Conservation (phyloP, 371 early-diverging fungal species). For the Mucor piriformis region DNA sequence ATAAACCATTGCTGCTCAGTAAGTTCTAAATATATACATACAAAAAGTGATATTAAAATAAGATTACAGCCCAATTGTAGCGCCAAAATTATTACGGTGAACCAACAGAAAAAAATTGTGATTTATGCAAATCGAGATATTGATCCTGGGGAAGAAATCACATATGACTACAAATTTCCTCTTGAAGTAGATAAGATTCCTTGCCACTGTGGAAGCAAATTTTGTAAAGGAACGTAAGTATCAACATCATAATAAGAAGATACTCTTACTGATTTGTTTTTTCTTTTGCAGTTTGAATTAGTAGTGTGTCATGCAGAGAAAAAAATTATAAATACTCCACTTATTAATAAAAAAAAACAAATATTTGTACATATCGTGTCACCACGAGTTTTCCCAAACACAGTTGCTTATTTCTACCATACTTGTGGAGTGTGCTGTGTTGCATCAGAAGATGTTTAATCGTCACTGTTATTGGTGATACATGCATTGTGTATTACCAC, state of each 20-base stretch:
- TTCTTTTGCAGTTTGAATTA: background rate
- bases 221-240: conserved; percentile 69
- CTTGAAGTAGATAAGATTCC: conserved; percentile 87
- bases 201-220: conserved; percentile 85
- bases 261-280: background rate
- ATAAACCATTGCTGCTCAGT: conserved; percentile 96
- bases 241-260: too few species aligned
- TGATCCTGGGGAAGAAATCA: conserved; percentile 94
- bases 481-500: too few species aligned
- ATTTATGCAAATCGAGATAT: conserved; percentile 90
- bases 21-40: conserved; percentile 22
- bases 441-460: too few species aligned
- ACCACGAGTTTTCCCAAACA: too few species aligned
- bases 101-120: conserved; percentile 89
- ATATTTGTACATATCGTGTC: too few species aligned
- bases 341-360: too few species aligned
- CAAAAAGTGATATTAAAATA: too few species aligned
- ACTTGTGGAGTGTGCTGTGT: too few species aligned
- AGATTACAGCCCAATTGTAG: conserved; percentile 95
- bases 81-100: conserved; percentile 87
- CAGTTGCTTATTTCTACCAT: too few species aligned
- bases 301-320: too few species aligned
- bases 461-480: too few species aligned
- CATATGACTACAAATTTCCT: conserved; percentile 89
- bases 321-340: too few species aligned